These are phyloP conservation scores for Yamadazyma trypodendri DNA, from an alignment of 1,139 yeast species.

Conservation along the genomic window DNA sequence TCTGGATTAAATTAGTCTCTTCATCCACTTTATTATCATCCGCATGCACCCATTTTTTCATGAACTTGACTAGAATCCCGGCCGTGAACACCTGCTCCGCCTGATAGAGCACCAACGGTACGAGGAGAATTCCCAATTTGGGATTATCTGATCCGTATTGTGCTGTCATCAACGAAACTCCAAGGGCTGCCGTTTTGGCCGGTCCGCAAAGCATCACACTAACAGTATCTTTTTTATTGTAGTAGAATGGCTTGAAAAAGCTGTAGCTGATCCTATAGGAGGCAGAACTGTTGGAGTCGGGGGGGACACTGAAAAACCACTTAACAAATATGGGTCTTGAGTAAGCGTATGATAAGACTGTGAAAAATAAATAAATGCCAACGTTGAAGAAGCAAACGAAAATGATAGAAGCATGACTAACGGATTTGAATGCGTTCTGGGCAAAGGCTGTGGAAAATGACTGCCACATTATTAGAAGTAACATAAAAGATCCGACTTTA, in stretches of 20 bases:
- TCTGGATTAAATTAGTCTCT: neutral
- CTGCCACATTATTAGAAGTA: conserved; percentile 75
- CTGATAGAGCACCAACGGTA: conserved; percentile 81
- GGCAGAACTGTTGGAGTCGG: conserved; percentile 41
- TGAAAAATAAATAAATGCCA: conserved; percentile 74
- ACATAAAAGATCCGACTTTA: conserved; percentile 77
- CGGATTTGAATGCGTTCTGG: conserved; percentile 73
- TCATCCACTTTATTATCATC: conserved; percentile 24
- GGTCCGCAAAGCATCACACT: conserved; percentile 86
- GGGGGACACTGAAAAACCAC: conserved; percentile 43
- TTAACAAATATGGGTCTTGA: conserved; percentile 62
- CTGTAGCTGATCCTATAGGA: conserved; percentile 40
- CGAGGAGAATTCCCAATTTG: conserved; percentile 67
- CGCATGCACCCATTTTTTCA: conserved; percentile 64
- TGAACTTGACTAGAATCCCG: conserved; percentile 60
- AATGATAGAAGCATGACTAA: conserved; percentile 66
- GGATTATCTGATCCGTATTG: conserved; percentile 70
- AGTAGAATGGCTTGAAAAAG: conserved; percentile 64
- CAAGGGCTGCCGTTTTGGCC: conserved; percentile 89
- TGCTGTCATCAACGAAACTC: conserved; percentile 75
- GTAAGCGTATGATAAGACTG: conserved; percentile 53
- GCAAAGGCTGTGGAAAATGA: conserved; percentile 87
- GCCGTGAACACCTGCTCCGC: conserved; percentile 84
- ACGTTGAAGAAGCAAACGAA: conserved; percentile 78
- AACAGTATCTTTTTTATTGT: conserved; percentile 68